These are phyloP conservation scores for Macrocybe gigantea DNA, from an alignment of 768 basidiomycete genomes.

Conservation along the genomic window DNA sequence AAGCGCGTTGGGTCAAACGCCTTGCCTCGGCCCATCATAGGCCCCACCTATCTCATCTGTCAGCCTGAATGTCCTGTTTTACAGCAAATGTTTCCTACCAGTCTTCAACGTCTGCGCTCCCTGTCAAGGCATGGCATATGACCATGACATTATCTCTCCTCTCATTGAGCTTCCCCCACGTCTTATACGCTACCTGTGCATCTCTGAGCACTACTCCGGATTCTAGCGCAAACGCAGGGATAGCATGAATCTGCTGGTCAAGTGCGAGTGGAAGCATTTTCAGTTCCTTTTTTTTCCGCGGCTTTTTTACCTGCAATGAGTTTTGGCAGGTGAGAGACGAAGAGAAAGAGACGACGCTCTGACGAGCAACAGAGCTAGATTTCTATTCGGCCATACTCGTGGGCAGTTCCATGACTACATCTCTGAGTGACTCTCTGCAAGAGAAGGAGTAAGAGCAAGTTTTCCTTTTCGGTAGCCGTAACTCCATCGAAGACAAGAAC, in stretches of 20 bases:
- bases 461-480: no score
- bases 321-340: no score
- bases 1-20: slow-evolving; percentile 88
- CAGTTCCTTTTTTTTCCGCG: no score
- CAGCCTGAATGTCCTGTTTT: neutral
- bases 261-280: slow-evolving; percentile 7
- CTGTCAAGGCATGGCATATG: slow-evolving; percentile 97
- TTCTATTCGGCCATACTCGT: no score
- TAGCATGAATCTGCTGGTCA: slow-evolving; percentile 38
- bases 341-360: no score
- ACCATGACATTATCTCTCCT: slow-evolving; percentile 87
- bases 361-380: no score
- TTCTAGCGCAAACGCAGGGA: slow-evolving; percentile 81
- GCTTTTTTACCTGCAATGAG: no score
- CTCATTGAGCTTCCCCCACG: slow-evolving; percentile 87
- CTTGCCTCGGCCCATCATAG: slow-evolving; percentile 86
- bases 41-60: slow-evolving; percentile 71
- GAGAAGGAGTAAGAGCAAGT: no score
- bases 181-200: slow-evolving; percentile 92
- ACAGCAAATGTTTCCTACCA: slow-evolving; percentile 39
- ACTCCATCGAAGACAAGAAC: no score
- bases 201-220: slow-evolving; percentile 65
- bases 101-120: slow-evolving; percentile 95
- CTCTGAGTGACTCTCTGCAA: no score
- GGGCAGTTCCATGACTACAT: no score